Evolutionary conservation across 352 stramenopile species (phyloP).

Genomic region (Phytophthora boehmeriae): DNA sequence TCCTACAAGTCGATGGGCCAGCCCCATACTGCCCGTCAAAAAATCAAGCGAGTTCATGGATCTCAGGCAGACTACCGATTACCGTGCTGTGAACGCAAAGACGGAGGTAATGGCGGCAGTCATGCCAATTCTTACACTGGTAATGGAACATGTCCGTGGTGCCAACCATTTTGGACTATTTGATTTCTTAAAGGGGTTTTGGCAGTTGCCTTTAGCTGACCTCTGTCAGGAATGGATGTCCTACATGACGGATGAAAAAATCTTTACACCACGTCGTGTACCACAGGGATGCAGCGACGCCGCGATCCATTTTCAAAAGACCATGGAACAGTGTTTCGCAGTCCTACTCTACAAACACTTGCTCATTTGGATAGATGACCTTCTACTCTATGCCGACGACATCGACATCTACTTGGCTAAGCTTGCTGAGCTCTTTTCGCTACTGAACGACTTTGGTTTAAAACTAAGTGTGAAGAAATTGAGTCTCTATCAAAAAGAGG

Average conservation of each 20-base stretch:
- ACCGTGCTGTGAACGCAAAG: not conserved
- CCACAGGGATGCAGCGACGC: too few relatives aligned
- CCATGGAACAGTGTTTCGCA: constrained; percentile 6
- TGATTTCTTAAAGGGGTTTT: constrained; percentile 4
- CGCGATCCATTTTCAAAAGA: not conserved
- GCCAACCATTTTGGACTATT: not conserved
- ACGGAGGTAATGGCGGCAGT: constrained; percentile 3
- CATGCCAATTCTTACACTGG: not conserved
- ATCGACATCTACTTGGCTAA: constrained; percentile 22
- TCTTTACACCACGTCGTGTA: too few relatives aligned
- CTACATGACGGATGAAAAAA: constrained; percentile 17
- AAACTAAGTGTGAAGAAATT: constrained; percentile 27
- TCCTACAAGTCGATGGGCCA: constrained; percentile 1
- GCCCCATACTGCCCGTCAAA: not conserved
- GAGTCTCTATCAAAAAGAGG: constrained; percentile 14
- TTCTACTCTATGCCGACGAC: constrained; percentile 14
- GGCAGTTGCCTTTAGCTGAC: not conserved
- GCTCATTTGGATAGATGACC: constrained; percentile 37
- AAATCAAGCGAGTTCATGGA: not conserved
- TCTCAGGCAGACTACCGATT: constrained; percentile 4
- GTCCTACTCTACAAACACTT: constrained; percentile 8
- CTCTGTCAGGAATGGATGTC: constrained; percentile 10
- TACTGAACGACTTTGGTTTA: constrained; percentile 18
- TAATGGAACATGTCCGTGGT: constrained; percentile 4
- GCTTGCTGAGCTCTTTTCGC: constrained; percentile 19